These are phyloP conservation scores for Starmerella etchellsii DNA, from an alignment of 805 yeast species.

Conservation along the genomic window DNA sequence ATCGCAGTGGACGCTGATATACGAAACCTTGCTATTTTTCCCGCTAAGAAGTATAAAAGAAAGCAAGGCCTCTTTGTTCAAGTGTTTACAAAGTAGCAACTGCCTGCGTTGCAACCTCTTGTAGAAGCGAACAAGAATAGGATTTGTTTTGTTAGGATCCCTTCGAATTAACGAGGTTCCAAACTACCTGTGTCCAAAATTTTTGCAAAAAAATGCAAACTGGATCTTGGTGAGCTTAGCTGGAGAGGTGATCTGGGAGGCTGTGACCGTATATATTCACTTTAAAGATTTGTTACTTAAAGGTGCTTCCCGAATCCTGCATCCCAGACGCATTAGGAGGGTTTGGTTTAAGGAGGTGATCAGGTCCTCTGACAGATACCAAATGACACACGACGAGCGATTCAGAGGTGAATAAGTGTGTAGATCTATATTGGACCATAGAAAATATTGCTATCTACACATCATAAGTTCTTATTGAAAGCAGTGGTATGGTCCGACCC, in stretches of 20 bases:
- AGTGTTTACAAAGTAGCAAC: not conserved
- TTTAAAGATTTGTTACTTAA: slow-evolving; percentile 6
- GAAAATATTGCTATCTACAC: no score
- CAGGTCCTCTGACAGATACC: not conserved
- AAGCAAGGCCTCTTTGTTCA: no score
- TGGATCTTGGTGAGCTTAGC: no score
- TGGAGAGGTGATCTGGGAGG: no score
- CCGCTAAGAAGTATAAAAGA: not conserved
- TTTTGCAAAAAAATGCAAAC: not conserved
- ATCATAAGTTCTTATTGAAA: no score
- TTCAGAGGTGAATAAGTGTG: no score
- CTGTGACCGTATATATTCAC: slow-evolving; percentile 7
- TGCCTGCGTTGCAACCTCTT: not conserved
- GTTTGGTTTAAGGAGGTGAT: not conserved
- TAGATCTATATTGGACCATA: no score
- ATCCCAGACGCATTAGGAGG: not conserved
- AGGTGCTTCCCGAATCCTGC: slow-evolving; percentile 1
- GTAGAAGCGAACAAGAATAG: not conserved
- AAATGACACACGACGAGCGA: not conserved
- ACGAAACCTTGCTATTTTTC: not conserved
- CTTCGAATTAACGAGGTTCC: slow-evolving; percentile 3
- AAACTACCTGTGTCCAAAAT: not conserved
- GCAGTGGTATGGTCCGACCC: no score
- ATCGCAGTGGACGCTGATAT: not conserved
- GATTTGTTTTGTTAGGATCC: no score